Conservation (phyloP, 768 basidiomycete genomes). For the Tulasnella sp. region DNA sequence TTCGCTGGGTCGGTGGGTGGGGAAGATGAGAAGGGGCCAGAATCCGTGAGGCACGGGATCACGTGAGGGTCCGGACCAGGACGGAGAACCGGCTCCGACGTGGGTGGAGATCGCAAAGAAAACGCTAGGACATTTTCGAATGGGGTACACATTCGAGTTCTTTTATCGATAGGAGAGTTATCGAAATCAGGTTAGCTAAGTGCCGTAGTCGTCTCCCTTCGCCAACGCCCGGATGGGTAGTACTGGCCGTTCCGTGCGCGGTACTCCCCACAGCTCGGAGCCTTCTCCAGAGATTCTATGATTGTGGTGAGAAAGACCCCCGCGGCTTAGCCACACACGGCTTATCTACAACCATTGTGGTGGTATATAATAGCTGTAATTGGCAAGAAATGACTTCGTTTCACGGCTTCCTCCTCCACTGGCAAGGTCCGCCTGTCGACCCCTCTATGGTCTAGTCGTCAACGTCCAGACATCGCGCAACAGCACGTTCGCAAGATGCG, state of each 20-base stretch:
- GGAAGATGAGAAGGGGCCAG: background rate
- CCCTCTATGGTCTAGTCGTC: background rate
- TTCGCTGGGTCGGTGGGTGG: background rate
- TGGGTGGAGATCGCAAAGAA: background rate
- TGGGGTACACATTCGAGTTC: background rate
- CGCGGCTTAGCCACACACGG: background rate
- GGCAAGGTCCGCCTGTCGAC: background rate
- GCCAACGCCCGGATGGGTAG: background rate
- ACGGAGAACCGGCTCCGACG: slow-evolving; percentile 3
- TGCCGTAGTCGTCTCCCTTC: background rate
- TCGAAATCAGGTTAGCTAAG: background rate
- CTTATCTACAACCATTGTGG: background rate
- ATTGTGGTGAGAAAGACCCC: background rate
- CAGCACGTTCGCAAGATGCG: background rate
- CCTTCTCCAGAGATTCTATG: slow-evolving; percentile 2
- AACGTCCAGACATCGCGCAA: background rate
- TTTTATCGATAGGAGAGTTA: background rate
- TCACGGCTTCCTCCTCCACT: background rate
- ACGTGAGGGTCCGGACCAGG: background rate
- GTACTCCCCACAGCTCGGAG: slow-evolving; percentile 1
- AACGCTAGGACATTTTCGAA: background rate
- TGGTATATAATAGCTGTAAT: slow-evolving; percentile 1
- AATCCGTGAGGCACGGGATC: background rate
- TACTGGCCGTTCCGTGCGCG: background rate
- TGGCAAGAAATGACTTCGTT: background rate